Conservation (phyloP, 306 rosid genomes). For the Trichosanthes truncata region DNA sequence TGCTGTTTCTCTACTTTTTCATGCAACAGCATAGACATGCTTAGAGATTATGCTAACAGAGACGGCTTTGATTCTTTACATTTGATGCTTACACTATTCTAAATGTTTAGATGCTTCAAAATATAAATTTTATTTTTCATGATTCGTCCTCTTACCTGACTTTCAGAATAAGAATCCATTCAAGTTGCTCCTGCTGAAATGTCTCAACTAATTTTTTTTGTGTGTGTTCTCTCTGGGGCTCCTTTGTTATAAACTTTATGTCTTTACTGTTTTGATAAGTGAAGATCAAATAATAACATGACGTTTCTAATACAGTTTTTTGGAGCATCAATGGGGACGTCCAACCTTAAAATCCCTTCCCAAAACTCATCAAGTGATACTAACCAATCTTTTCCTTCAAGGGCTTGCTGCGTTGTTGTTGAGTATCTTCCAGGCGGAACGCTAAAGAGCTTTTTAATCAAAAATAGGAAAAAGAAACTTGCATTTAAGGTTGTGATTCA, state of each 20-base stretch:
- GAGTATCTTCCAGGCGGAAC: conserved; percentile 90
- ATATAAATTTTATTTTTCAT: neutral
- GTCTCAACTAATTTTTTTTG: neutral
- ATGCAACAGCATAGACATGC: neutral
- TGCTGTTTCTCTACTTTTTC: neutral
- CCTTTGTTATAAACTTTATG: neutral
- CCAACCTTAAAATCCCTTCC: conserved; percentile 61
- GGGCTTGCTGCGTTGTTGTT: conserved; percentile 79
- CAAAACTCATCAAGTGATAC: conserved; percentile 20
- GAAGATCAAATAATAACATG: neutral
- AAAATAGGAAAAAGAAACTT: conserved; percentile 59
- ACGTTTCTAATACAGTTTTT: conserved; percentile 40
- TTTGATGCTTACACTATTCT: neutral
- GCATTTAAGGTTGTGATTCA: conserved; percentile 61
- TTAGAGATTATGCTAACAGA: neutral
- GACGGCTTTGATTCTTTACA: neutral
- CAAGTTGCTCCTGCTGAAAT: conserved; percentile 2
- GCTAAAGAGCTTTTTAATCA: conserved; percentile 54
- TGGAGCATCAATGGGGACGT: conserved; percentile 90
- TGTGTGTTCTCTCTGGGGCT: neutral
- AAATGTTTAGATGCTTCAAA: neutral
- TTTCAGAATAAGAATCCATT: neutral
- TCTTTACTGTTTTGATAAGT: neutral
- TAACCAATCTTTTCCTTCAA: conserved; percentile 43
- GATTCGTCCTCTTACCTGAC: neutral